Base-by-base conservation (phyloP, 2,329 filamentous ascomycete genomes). In the Xylaria sp. region DNA sequence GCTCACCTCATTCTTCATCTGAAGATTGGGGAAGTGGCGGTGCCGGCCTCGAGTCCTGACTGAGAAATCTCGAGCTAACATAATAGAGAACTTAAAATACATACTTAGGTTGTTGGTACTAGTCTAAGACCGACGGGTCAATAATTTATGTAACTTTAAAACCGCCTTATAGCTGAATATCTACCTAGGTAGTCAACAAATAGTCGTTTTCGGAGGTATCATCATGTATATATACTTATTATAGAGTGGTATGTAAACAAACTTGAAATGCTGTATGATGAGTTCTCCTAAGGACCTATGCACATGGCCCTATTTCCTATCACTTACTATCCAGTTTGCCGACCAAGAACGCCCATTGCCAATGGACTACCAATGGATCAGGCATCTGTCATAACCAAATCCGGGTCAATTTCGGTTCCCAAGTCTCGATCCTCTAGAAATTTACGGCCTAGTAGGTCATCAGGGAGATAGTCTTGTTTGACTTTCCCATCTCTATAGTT, bases 401-500 rank as follows among this genome's bases (percentile, higher is more conserved):
- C 91, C 33, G 87, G 86, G 79, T 99, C 96, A 25, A 95, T 78
- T 73, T 91, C 88, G 0, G 86, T 90, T 1, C 95, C 95, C 64
- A 99, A 77, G 79, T 98, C 92, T 47, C 84, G 81, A 4, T 94
- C 89, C 75, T 96, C 93, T 42, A 98, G 79, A 75, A 98, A 98
- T 22, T 75, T 83, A 54, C 91, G 85, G 0, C 90, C 93, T 39
- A 83, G 78, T 7, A 99, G 79, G 62, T 87, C 86, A 11, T 93
- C 90, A 0, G 96, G 96, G n/a, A 99, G 79, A 79, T 98, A 99
- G 27, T 94, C 91, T 81, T 99, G 96, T 69, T 84, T 86, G 0
- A 98, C 95, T 72, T 82, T 87, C 0, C 96, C 96, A 67, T 94
- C 89, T 57, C 87, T 81, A 75, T 95, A 99, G 72, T 97, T 92